phyloP scores from a whole-genome alignment of 306 rosid species.

The Prunus mongolica region DNA sequence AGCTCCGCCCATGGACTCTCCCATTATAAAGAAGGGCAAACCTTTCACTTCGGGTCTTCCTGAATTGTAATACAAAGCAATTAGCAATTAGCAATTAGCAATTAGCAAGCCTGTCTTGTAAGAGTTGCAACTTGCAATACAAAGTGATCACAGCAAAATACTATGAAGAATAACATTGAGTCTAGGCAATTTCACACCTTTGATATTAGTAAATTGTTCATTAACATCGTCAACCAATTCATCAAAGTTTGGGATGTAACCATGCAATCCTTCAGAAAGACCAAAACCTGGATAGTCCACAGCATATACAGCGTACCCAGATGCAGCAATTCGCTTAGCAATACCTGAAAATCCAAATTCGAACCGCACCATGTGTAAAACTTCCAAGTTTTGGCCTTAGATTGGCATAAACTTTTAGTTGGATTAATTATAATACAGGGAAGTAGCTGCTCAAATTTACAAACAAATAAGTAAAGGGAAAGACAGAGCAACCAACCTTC shows the following conservation, averaged over 20 bases:
- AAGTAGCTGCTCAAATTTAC: not conserved
- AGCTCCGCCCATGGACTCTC: slow-evolving; percentile 87
- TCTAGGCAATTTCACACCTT: slow-evolving; percentile 28
- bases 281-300: slow-evolving; percentile 72
- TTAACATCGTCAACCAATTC: slow-evolving; percentile 52
- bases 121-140: not conserved
- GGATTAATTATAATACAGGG: not conserved
- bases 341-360: slow-evolving; percentile 39
- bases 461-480: not conserved
- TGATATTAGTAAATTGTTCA: slow-evolving; percentile 50
- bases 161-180: not conserved
- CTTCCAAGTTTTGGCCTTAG: too few species aligned
- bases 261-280: slow-evolving; percentile 76
- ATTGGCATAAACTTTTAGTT: not conserved
- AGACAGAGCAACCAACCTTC: slow-evolving; percentile 43
- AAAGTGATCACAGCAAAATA: too few species aligned
- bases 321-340: slow-evolving; percentile 62
- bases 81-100: not conserved
- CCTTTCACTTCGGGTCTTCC: slow-evolving; percentile 60
- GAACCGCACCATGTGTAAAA: not conserved
- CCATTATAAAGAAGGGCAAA: slow-evolving; percentile 57
- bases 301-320: slow-evolving; percentile 62
- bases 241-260: slow-evolving; percentile 64
- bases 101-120: not conserved
- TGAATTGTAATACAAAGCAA: slow-evolving; percentile 13